Evolutionary conservation across 148 eudicot species (phyloP).

Genomic region (Cornus controversa): DNA sequence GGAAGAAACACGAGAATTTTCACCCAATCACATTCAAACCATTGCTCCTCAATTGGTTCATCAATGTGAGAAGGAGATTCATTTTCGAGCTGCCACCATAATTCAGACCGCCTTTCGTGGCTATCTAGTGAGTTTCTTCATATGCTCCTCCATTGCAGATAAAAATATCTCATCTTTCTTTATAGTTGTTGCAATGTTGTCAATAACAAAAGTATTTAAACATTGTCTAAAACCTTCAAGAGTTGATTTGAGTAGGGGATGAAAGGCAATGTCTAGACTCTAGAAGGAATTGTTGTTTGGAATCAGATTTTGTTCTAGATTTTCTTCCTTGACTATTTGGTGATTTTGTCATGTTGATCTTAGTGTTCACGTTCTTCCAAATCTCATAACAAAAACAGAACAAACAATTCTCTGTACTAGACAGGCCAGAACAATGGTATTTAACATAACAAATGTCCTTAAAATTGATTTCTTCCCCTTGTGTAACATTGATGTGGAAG

Average conservation of each 20-base stretch:
- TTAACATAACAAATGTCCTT: too few relatives aligned
- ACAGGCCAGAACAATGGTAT: neutral
- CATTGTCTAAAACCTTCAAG: neutral
- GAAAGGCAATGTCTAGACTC: neutral
- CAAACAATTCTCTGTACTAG: neutral
- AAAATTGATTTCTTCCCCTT: too few relatives aligned
- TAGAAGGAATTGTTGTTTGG: too few relatives aligned
- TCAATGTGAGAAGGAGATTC: slow-evolving; percentile 9
- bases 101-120: slow-evolving; percentile 74
- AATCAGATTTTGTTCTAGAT: too few relatives aligned
- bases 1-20: slow-evolving; percentile 15
- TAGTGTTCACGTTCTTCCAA: neutral
- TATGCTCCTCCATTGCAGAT: neutral
- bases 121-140: slow-evolving; percentile 51
- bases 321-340: neutral
- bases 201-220: neutral
- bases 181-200: neutral
- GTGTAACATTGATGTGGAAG: neutral
- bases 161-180: neutral
- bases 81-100: slow-evolving; percentile 48
- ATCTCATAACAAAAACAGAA: neutral
- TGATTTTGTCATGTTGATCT: neutral
- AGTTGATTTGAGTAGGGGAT: neutral
- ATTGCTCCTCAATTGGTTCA: neutral
- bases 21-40: slow-evolving; percentile 30